These are phyloP conservation scores for Trypanosoma scelopori DNA, from an alignment of 208 protist species.

Conservation along the genomic window DNA sequence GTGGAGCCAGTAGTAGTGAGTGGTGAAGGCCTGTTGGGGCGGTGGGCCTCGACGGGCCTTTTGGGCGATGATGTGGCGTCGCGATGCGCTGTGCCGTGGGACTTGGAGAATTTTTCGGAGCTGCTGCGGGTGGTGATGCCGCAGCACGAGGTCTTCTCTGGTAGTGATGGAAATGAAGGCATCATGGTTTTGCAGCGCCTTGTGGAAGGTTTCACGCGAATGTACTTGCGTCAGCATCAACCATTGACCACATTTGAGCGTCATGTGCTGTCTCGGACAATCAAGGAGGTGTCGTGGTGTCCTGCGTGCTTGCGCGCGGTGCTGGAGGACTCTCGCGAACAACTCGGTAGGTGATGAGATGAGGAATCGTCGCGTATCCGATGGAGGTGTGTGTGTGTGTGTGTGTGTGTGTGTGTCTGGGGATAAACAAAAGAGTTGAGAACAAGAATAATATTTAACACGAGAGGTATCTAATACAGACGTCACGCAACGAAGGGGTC, in stretches of 20 bases:
- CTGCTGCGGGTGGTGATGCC: conserved; percentile 35
- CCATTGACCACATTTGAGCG: conserved; percentile 21
- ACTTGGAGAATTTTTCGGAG: conserved; percentile 39
- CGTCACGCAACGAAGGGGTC: too few species aligned
- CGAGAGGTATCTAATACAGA: too few species aligned
- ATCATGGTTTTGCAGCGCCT: conserved; percentile 21
- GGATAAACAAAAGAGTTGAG: too few species aligned
- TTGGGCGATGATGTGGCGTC: background rate
- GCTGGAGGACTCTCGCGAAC: background rate
- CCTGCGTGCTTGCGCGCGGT: conserved; percentile 9
- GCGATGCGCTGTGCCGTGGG: conserved; percentile 14
- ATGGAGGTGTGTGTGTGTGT: too few species aligned
- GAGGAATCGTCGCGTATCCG: too few species aligned
- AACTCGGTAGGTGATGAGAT: background rate
- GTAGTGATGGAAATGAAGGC: background rate
- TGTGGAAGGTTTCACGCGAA: conserved; percentile 29
- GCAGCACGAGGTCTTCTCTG: background rate
- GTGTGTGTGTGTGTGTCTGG: too few species aligned
- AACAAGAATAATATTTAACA: too few species aligned
- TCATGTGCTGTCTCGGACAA: background rate
- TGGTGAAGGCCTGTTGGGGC: background rate
- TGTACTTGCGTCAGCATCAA: conserved; percentile 29
- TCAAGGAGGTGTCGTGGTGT: conserved; percentile 12
- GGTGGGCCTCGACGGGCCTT: conserved; percentile 28
- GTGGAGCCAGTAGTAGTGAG: background rate